Base-by-base conservation (phyloP, 164 flowering plant genomes). In the Magnolia changhungtana region DNA sequence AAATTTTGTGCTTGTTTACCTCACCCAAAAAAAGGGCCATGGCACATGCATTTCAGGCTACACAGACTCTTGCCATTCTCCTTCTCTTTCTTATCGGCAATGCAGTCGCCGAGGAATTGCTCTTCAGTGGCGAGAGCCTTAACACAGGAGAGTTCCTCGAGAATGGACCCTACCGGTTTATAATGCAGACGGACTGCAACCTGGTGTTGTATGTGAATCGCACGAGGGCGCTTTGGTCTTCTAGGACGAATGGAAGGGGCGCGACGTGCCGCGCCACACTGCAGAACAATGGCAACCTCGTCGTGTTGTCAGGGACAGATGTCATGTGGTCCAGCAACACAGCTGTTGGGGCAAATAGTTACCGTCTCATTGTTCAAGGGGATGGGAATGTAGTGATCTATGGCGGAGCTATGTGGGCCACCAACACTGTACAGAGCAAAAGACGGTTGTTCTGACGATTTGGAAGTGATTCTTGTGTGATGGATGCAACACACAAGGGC, bases 321-420 rank as follows among this genome's bases (percentile, higher is more conserved):
- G 52, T 27, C 13, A 65, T 80, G 63, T 80, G 82, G 82, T 58
- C 67, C 0, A 80, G 79, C 20, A 63, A 31, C 10, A 58, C 50
- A 0, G 74, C 79, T 0, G 10, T 64, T 16, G 82, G 76, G 1
- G 51, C 76, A 8, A 72, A 72, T 50, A 59, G 14, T 24, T 80
- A 80, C 66, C 72, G 79, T 7, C 66, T 80, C 63, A 73, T 76
- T 1, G 79, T 76, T 49, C 82, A 80, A 50, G 50, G 52, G 4
- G 82, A 80, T 67, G 79, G 82, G 4, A 80, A 80, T 58, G 82
- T 80, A n/a, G 81, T 79, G 49, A 72, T 79, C 50, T 79, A 79
- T 16, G 81, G 78, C 19, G 72, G 73, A 24, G 81, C 79, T 69
- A 64, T 80, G 19, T 80, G 82, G 82, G 82, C 82, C 7, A 76